A percentile compares a stretch with the other conserved stretches of the same genome.
Conservation (phyloP, 176 grass and related monocot species). For the Echinochloa phyllopogon region DNA sequence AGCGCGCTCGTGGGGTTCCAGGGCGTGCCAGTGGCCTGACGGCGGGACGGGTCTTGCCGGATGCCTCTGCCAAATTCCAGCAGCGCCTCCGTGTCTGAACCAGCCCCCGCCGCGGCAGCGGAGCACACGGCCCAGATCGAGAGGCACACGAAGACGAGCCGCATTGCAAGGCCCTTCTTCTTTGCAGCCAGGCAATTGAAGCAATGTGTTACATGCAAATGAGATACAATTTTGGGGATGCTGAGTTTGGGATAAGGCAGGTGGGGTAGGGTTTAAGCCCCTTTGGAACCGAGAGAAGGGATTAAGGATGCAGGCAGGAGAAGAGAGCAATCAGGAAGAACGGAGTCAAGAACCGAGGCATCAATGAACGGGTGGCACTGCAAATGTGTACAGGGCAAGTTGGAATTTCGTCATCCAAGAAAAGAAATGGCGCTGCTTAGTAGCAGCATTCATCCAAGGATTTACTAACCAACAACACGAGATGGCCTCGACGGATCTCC, state of each 20-base stretch:
- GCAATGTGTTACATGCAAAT: slow-evolving; percentile 26
- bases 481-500: slow-evolving; percentile 6
- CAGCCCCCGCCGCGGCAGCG: slow-evolving; percentile 20
- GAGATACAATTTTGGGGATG: neutral
- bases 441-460: neutral
- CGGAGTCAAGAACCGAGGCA: neutral
- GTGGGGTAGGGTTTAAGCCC: slow-evolving; percentile 45
- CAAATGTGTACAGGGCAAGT: neutral
- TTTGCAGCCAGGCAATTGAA: neutral
- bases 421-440: neutral
- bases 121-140: slow-evolving; percentile 53
- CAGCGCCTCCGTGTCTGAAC: slow-evolving; percentile 73
- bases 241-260: neutral
- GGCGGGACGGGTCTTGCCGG: slow-evolving; percentile 54
- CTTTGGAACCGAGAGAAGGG: neutral
- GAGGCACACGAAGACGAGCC: slow-evolving; percentile 51
- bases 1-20: slow-evolving; percentile 70
- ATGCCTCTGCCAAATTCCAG: slow-evolving; percentile 76
- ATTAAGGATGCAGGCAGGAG: neutral
- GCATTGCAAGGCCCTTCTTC: slow-evolving; percentile 62
- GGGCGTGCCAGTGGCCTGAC: slow-evolving; percentile 23
- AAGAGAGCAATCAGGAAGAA: neutral
- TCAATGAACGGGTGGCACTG: slow-evolving; percentile 18
- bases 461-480: neutral
- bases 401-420: neutral